phyloP scores from a whole-genome alignment of 2,329 filamentous ascomycete genomes.

The Mycogone perniciosa region DNA sequence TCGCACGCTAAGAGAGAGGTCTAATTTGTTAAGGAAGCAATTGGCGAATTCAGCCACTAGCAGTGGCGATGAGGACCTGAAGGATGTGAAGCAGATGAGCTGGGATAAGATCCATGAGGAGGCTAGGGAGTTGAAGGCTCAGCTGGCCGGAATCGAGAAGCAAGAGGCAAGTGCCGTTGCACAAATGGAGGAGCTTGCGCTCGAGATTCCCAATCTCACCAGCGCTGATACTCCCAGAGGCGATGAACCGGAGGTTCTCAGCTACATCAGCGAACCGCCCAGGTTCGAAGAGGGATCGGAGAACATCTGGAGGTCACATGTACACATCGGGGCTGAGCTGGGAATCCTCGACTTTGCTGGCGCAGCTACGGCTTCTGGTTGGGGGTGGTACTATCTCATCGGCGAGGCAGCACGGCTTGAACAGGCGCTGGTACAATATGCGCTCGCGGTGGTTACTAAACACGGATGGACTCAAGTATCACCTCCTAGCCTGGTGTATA shows the following conservation, averaged over 20 bases:
- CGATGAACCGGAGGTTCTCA: constrained; percentile 56
- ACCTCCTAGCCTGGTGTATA: constrained; percentile 87
- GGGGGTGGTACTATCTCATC: constrained; percentile 97
- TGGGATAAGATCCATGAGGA: constrained; percentile 54
- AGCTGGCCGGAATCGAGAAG: constrained; percentile 54
- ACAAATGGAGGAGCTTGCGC: constrained; percentile 69
- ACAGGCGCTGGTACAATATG: constrained; percentile 85
- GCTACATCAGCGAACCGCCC: constrained; percentile 72
- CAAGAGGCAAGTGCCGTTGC: constrained; percentile 52
- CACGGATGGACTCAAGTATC: constrained; percentile 75
- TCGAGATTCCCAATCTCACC: constrained; percentile 81
- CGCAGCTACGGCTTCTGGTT: constrained; percentile 77
- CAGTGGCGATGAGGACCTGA: constrained; percentile 36
- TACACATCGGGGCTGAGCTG: constrained; percentile 80
- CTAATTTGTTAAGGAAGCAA: constrained; percentile 55
- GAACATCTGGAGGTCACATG: constrained; percentile 63
- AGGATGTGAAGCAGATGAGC: constrained; percentile 29
- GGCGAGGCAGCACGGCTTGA: constrained; percentile 91
- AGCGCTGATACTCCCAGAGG: constrained; percentile 68
- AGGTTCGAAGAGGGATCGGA: constrained; percentile 25
- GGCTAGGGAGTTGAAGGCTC: constrained; percentile 57
- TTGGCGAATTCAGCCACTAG: constrained; percentile 46
- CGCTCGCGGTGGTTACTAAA: constrained; percentile 64
- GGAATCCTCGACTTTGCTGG: constrained; percentile 83
- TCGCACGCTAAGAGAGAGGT: constrained; percentile 56